A percentile compares a stretch with the other conserved stretches of the same genome.
phyloP scores from a whole-genome alignment of 2,329 filamentous ascomycete species.

The Botrytis medusae region DNA sequence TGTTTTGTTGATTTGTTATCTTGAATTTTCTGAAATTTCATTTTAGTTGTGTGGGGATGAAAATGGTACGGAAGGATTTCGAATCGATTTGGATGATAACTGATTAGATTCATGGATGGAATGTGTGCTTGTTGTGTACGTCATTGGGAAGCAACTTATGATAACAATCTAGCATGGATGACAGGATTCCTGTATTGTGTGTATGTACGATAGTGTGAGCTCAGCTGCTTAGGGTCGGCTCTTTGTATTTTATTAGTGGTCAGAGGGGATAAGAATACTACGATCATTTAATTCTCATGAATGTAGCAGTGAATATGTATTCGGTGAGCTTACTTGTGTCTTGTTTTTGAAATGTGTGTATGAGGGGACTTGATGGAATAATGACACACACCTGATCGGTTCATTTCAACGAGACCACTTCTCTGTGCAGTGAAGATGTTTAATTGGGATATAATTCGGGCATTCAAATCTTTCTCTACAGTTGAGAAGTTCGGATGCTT shows the following conservation, averaged over 20 bases:
- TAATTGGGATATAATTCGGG: background rate
- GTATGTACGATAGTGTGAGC: conserved; percentile 2
- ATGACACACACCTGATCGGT: background rate
- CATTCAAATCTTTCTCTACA: background rate
- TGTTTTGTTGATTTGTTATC: background rate
- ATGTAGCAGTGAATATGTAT: background rate
- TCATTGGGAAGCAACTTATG: background rate
- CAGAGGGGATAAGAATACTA: background rate
- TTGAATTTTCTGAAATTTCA: background rate
- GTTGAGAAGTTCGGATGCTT: background rate
- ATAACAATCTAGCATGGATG: background rate
- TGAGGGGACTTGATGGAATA: background rate
- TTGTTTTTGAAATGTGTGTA: background rate
- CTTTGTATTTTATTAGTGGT: background rate
- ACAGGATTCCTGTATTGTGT: background rate
- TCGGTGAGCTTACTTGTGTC: background rate
- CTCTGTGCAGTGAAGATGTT: background rate
- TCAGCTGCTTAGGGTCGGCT: background rate
- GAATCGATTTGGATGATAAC: background rate
- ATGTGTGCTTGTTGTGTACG: background rate
- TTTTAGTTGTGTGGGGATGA: background rate
- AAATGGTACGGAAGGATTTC: background rate
- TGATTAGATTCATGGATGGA: background rate
- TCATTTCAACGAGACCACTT: background rate
- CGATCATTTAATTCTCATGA: background rate